These are phyloP conservation scores for Cytospora chrysosperma DNA, from an alignment of 2,329 filamentous ascomycete species.

Conservation along the genomic window DNA sequence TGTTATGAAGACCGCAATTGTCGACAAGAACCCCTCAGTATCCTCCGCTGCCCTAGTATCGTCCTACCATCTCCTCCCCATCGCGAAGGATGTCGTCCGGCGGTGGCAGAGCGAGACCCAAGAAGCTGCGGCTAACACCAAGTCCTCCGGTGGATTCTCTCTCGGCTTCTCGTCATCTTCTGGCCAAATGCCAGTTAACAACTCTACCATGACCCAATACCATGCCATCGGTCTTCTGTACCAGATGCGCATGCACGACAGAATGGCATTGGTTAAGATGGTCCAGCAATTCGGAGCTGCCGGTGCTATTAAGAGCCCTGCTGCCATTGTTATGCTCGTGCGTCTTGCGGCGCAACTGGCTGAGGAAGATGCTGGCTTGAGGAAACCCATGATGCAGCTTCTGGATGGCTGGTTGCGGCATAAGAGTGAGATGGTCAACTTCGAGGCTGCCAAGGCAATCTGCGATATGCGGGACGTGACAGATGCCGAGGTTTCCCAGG, in stretches of 20 bases:
- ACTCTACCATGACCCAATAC: conserved; percentile 97
- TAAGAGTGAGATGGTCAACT: conserved; percentile 99
- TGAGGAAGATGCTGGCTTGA: conserved; percentile 83
- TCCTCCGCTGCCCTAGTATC: conserved; percentile 95
- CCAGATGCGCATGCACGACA: conserved; percentile 95
- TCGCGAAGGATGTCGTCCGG: conserved; percentile 90
- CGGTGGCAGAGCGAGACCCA: conserved; percentile 99
- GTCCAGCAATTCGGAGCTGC: conserved; percentile 96
- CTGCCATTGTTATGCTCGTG: conserved; percentile 89
- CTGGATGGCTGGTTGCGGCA: conserved; percentile 95
- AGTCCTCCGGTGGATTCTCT: conserved; percentile 86
- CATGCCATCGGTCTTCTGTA: conserved; percentile 96
- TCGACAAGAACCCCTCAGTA: conserved; percentile 97
- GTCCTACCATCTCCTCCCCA: conserved; percentile 94
- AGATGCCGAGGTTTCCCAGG: conserved; percentile 86
- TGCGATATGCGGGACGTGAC: conserved; percentile 92
- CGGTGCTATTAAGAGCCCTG: conserved; percentile 91
- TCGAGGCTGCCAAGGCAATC: conserved; percentile 97
- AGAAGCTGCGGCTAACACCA: conserved; percentile 87
- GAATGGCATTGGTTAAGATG: conserved; percentile 99
- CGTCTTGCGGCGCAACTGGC: conserved; percentile 89
- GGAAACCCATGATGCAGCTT: conserved; percentile 95
- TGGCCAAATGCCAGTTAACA: conserved; percentile 75
- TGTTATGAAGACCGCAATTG: conserved; percentile 98
- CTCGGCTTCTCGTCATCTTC: conserved; percentile 86